phyloP scores from a whole-genome alignment of 1,284 basidiomycete species.

The Malassezia equina region DNA sequence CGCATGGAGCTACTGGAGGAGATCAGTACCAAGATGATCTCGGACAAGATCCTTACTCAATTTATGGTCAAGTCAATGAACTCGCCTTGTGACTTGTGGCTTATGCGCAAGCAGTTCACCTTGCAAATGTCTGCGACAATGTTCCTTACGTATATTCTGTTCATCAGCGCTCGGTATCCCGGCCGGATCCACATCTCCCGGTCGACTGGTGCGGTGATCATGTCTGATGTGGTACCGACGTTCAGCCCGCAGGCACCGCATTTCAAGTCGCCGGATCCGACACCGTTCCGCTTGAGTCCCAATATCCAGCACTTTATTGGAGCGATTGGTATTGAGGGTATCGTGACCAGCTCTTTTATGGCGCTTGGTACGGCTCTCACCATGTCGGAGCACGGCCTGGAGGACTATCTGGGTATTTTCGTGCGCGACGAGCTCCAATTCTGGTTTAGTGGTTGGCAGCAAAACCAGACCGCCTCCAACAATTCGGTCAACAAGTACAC shows the following conservation, averaged over 20 bases:
- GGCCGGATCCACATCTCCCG: slow-evolving; percentile 79
- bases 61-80: slow-evolving; percentile 83
- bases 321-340: slow-evolving; percentile 76
- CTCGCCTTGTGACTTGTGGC: slow-evolving; percentile 78
- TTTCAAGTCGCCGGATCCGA: slow-evolving; percentile 69
- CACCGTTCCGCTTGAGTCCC: slow-evolving; percentile 93
- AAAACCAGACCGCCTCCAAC: slow-evolving; percentile 14
- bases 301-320: slow-evolving; percentile 92
- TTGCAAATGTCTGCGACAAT: slow-evolving; percentile 75
- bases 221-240: slow-evolving; percentile 44
- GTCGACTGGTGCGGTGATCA: slow-evolving; percentile 48
- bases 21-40: slow-evolving; percentile 75
- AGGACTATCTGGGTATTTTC: slow-evolving; percentile 78
- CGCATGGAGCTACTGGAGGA: slow-evolving; percentile 87
- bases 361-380: slow-evolving; percentile 82
- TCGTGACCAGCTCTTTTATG: slow-evolving; percentile 75
- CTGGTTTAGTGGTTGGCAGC: slow-evolving; percentile 52
- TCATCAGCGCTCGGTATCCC: slow-evolving; percentile 72
- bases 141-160: slow-evolving; percentile 86
- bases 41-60: slow-evolving; percentile 76
- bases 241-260: slow-evolving; percentile 57
- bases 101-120: slow-evolving; percentile 93
- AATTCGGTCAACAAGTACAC: slow-evolving; percentile 17
- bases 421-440: slow-evolving; percentile 81
- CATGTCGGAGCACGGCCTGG: slow-evolving; percentile 80